Evolutionary conservation across 225 moss, liverwort and hornwort genomes (phyloP), one percentile per base, ranked within the genome.

Genomic region (Thuidium tamariscinum): DNA sequence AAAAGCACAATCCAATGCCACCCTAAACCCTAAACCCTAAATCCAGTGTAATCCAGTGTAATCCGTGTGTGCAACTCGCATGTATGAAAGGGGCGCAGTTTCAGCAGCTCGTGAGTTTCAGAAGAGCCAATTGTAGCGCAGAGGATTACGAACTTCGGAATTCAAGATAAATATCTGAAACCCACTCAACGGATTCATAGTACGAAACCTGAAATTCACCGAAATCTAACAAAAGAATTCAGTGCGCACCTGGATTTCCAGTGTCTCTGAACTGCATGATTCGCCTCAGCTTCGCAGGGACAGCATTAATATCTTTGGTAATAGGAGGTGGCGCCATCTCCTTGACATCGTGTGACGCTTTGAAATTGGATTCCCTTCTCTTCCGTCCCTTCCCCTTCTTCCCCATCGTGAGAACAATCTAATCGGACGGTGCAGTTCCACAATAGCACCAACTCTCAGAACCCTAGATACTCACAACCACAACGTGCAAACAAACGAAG

Each of bases 211-310:
- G 12, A 39, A 51, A 68, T 76, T 69, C 79, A 67, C 51, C 52
- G 5, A 84, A 66, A 73, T 48, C 3, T 19, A 41, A 37, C 30
- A 55, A 39, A 68, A 62, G 30, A 61, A 79, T 56, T 41, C 26
- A n/a, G 27, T 22, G 25, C 84, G 22, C 11, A 90, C 91, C 95
- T 86, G 86, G 48, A 56, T 68, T 74, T 17, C 85, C 81, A 39
- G 84, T 44, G 49, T 92, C 92, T 74, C 87, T 92, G 22, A 96
- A 90, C 57, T 92, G 89, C 92, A 97, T 97, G 34, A 97, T 94
- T 29, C 89, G 92, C 60, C 96, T 91, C 80, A 97, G 89, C 87
- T 97, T 97, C 69, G 97, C 91, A 90, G 97, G 96, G 37, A 97
- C 88, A 22, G 97, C 95, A 46, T 82, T 75, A 22, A 95, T 85